Evolutionary conservation across 257 asterid genomes (phyloP), one percentile per base, ranked within the genome.

Genomic region (Lycium barbarum): DNA sequence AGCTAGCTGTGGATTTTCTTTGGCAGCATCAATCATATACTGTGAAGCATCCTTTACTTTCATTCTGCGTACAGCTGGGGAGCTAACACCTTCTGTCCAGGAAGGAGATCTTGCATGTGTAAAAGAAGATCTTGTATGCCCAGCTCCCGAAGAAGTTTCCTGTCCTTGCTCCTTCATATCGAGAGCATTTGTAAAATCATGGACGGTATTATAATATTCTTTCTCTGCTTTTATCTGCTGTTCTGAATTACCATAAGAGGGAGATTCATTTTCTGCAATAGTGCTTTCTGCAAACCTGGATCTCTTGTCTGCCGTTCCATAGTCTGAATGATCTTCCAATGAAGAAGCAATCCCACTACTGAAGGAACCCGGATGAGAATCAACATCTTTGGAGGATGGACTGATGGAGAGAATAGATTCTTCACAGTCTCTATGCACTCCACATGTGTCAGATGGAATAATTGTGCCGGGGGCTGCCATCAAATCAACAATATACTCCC

Each of bases 401-500:
- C 82, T 72, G 72, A 78, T 62, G 53, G 87, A 86, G 84, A 85
- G 83, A 81, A 84, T 84, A 76, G 91, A 82, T 84, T 88, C 91
- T 54, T 86, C 88, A 61, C 73, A 47, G 61, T 89, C 92, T 72
- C 84, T 53, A 83, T 88, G 91, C 79, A 88, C 88, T 73, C 91
- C 93, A 20, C 90, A 93, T 84, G 93, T 91, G 87, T 93, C 98
- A 84, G 98, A 92, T 86, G 98, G 98, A 89, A 96, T 95, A 88
- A 96, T 98, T 43, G 98, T 87, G 82, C 99, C 99, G 26, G 99
- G 99, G 87, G 91, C 98, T 66, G 98, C 96, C 99, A 96, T 96
- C 86, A 96, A 87, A 92, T 96, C 98, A 84, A 96, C 96, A 88
- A 96, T 96, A 88, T 89, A 95, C 89, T 96, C 99, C 97, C 99